Evolutionary conservation across 352 stramenopile species (phyloP).

Genomic region (Phytophthora tubulina): DNA sequence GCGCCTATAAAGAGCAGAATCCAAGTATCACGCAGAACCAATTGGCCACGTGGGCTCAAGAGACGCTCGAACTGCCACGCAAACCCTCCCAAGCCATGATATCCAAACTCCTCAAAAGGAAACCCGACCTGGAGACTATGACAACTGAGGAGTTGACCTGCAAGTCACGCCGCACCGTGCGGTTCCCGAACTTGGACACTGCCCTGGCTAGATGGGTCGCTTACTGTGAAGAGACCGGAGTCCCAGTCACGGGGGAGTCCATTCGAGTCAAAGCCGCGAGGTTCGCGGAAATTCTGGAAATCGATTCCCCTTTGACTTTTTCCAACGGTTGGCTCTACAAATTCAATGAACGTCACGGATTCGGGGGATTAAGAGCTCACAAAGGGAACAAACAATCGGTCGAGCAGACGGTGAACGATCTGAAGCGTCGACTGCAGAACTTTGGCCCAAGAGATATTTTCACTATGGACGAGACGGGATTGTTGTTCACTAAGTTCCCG

Average conservation of each 20-base stretch:
- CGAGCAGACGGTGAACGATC: constrained; percentile 13
- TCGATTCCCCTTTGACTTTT: constrained; percentile 33
- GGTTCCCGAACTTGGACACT: constrained; percentile 37
- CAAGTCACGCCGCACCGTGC: constrained; percentile 36
- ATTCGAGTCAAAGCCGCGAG: constrained; percentile 33
- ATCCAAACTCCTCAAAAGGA: constrained; percentile 46
- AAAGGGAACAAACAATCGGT: constrained; percentile 14
- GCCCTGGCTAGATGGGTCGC: constrained; percentile 38
- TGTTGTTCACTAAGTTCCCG: constrained; percentile 37
- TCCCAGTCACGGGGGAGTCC: constrained; percentile 36
- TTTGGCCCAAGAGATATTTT: constrained; percentile 34
- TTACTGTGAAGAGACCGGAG: constrained; percentile 40
- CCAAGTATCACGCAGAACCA: constrained; percentile 35
- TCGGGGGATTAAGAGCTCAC: constrained; percentile 17
- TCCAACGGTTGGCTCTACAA: constrained; percentile 49
- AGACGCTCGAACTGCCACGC: constrained; percentile 31
- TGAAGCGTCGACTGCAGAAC: constrained; percentile 28
- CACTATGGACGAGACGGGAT: constrained; percentile 40
- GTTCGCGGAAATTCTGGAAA: constrained; percentile 35
- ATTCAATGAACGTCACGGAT: constrained; percentile 46
- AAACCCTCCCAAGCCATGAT: constrained; percentile 48
- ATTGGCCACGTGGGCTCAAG: constrained; percentile 34
- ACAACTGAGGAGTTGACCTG: constrained; percentile 34
- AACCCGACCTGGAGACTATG: constrained; percentile 36
- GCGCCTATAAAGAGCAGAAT: constrained; percentile 32